A percentile compares a stretch with the other conserved stretches of the same genome.
phyloP scores from a whole-genome alignment of 331 rosid genomes.

The Pyrus hybrid region DNA sequence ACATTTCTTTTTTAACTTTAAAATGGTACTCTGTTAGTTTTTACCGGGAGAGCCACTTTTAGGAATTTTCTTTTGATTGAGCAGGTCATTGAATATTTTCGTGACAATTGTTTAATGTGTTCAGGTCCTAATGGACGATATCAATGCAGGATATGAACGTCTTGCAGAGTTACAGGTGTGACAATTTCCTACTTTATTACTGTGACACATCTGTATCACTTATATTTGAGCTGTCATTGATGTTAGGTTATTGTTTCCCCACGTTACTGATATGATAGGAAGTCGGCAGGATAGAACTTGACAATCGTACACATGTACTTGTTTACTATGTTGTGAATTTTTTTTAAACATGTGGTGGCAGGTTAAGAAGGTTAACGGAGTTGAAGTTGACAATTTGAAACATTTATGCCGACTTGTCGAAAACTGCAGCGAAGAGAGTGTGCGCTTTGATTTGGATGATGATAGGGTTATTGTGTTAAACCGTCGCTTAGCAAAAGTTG shows the following conservation, averaged over 20 bases:
- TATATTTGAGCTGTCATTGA: neutral
- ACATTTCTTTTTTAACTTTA: neutral
- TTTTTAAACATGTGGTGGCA: slow-evolving; percentile 20
- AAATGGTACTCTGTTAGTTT: neutral
- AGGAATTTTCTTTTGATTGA: neutral
- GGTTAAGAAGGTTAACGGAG: slow-evolving; percentile 80
- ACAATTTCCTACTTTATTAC: slow-evolving; percentile 3
- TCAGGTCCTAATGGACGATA: slow-evolving; percentile 89
- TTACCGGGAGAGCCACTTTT: neutral
- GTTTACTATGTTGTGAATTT: neutral
- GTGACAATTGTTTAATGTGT: neutral
- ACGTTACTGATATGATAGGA: neutral
- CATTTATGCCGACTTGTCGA: slow-evolving; percentile 72
- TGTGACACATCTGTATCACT: neutral
- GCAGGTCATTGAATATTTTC: neutral
- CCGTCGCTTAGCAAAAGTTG: slow-evolving; percentile 49
- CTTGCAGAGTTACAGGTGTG: slow-evolving; percentile 83
- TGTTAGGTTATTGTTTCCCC: neutral
- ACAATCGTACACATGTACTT: neutral
- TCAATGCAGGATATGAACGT: slow-evolving; percentile 88
- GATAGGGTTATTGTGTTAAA: slow-evolving; percentile 73
- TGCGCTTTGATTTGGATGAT: slow-evolving; percentile 87
- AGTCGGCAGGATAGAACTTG: neutral
- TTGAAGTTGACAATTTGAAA: slow-evolving; percentile 59
- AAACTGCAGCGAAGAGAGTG: slow-evolving; percentile 38